Conservation (phyloP, 331 rosid genomes). For the Malus hybrid region DNA sequence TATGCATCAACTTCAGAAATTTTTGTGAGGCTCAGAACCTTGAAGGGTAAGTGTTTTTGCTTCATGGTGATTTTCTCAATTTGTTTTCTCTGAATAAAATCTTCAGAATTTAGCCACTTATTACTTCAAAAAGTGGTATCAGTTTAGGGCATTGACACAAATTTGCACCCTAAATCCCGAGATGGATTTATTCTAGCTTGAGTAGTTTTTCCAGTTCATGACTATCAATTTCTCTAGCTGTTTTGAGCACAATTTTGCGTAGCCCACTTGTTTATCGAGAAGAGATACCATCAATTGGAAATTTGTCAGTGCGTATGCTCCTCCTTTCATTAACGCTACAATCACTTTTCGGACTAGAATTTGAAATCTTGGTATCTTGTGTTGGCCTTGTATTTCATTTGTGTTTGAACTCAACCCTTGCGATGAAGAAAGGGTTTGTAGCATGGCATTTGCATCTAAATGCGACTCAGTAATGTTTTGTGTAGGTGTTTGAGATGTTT, state of each 20-base stretch:
- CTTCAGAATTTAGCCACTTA: not conserved
- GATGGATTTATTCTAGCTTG: not conserved
- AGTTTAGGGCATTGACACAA: not conserved
- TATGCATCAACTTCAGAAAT: constrained; percentile 46
- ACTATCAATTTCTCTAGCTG: not conserved
- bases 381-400: not conserved
- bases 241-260: not conserved
- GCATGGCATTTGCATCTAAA: not conserved
- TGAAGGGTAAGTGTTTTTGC: constrained; percentile 54
- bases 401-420: not conserved
- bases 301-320: not conserved
- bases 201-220: not conserved
- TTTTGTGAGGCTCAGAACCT: constrained; percentile 52
- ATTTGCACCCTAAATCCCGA: not conserved
- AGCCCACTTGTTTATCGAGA: no score
- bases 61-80: not conserved
- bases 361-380: not conserved
- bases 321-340: not conserved
- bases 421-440: not conserved
- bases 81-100: not conserved
- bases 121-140: not conserved
- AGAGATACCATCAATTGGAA: not conserved
- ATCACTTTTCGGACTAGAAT: no score
- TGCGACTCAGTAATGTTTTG: not conserved
- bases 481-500: constrained; percentile 66